Evolutionary conservation across 2,329 filamentous ascomycete species (phyloP).

Genomic region (Torrubiella hemipterigena): DNA sequence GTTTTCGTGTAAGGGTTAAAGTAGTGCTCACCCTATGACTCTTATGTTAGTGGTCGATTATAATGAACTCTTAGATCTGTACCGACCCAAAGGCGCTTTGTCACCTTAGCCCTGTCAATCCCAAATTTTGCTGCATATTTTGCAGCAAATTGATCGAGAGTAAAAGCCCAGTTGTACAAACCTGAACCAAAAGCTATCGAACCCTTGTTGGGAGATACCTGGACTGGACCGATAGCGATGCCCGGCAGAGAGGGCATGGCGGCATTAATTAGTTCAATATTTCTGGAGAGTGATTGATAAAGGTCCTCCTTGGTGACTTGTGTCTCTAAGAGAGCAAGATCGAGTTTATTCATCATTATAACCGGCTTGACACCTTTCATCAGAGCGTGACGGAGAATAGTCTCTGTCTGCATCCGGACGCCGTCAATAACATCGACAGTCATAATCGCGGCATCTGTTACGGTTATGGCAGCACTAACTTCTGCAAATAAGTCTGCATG

Average conservation of each 20-base stretch:
- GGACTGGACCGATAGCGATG: constrained; percentile 91
- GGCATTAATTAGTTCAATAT: constrained; percentile 99
- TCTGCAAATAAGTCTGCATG: constrained; percentile 99
- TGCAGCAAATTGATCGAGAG: constrained; percentile 90
- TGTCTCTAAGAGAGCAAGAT: constrained; percentile 97
- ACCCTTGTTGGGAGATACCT: constrained; percentile 96
- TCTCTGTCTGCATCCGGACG: constrained; percentile 99
- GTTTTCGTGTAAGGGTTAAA: too few species aligned
- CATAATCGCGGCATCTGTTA: constrained; percentile 98
- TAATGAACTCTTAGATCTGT: too few species aligned
- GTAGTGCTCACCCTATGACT: too few species aligned
- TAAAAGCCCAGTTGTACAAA: constrained; percentile 99
- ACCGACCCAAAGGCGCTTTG: constrained; percentile 96
- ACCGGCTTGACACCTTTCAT: constrained; percentile 99
- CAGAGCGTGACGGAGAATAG: constrained; percentile 95
- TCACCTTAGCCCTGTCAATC: constrained; percentile 99
- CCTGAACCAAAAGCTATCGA: constrained; percentile 98
- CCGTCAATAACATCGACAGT: constrained; percentile 99
- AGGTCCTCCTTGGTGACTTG: constrained; percentile 98
- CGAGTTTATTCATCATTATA: constrained; percentile 99
- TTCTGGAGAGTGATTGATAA: constrained; percentile 99
- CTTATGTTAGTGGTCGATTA: too few species aligned
- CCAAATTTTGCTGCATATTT: constrained; percentile 99
- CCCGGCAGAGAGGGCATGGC: constrained; percentile 99
- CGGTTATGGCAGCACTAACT: constrained; percentile 97